Base-by-base conservation (phyloP, 2,329 filamentous ascomycete genomes). In the Sporothrix phasma region DNA sequence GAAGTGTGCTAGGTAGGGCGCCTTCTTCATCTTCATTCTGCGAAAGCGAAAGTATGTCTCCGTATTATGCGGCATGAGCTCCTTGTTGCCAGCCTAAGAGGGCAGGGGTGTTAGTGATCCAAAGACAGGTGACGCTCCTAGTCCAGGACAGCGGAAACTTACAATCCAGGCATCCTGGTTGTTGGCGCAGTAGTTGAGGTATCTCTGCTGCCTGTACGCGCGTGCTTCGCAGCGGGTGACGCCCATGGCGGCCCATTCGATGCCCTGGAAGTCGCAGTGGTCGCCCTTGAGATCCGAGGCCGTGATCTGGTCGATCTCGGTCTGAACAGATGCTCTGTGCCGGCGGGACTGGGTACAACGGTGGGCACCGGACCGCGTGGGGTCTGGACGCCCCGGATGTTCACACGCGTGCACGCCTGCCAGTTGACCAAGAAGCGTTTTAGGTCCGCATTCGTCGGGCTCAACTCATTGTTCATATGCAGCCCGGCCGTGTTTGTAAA, bases 1-100 rank as follows among this genome's bases (percentile, higher is more conserved):
- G 66, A 88, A 88, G 73, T 88, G 86, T n/a, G 83, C 76, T 19
- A 88, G 73, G 66, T 79, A 76, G 26, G 84, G 76, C 60, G 84
- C 76, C 22, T 76, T 76, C 53, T 79, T 77, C 47, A 87, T 76
- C 66, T 82, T 77, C 78, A 85, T 85, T 45, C 76, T 78, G 46
- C 77, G 78, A 70, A 87, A 88, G 60, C 79, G 78, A 70, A 86
- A 86, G 70, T 81, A 86, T 68, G 74, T 81, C 19, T 80, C 77
- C 0, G 69, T 73, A 13, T 74, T 72, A 0, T 75, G 75, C 5
- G 81, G 70, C 34, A 69, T 67, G 13, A 68, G 68, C 63, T 77
- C 73, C 65, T 49, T 69, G 63, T 17, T 67, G 64, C 41, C 66
- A 29, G 46, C n/a, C 46, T 61, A 22, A 26, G 11, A 37, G 24